Conservation (phyloP, 1,284 basidiomycete genomes). For the Naganishia cerealis region DNA sequence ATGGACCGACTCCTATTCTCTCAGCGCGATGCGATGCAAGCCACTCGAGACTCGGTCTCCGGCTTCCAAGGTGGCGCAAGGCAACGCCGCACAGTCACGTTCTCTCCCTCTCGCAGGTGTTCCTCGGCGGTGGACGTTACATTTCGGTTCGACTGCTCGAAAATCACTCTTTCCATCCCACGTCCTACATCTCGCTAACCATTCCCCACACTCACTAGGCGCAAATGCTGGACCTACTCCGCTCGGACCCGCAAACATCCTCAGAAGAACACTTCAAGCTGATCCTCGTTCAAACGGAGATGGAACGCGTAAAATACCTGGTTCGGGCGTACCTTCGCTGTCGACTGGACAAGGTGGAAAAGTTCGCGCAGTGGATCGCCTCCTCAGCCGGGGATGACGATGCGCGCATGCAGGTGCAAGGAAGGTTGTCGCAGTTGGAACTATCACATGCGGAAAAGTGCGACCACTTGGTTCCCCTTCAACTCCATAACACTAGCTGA, state of each 20-base stretch:
- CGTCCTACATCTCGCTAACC: not conserved
- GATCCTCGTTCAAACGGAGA: conserved; percentile 85
- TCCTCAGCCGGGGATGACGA: conserved; percentile 65
- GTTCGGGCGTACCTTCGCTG: conserved; percentile 83
- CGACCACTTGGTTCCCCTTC: conserved; percentile 36
- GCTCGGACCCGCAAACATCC: conserved; percentile 72
- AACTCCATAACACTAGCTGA: not conserved
- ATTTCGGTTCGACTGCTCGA: not conserved
- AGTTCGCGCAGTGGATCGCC: conserved; percentile 74
- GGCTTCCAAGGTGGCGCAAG: too few species aligned
- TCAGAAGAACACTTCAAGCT: conserved; percentile 89
- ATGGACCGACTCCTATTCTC: too few species aligned
- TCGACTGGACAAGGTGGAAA: conserved; percentile 83
- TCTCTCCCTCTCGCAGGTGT: too few species aligned
- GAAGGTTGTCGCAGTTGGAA: conserved; percentile 70
- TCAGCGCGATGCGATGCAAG: too few species aligned
- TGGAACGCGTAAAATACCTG: conserved; percentile 86
- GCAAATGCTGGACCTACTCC: conserved; percentile 58
- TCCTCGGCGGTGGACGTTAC: too few species aligned
- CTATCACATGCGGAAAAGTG: conserved; percentile 72
- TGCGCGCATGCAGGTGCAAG: conserved; percentile 39
- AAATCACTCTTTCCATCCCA: not conserved
- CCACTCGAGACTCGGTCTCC: too few species aligned
- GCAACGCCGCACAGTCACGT: too few species aligned
- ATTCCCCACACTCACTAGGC: conserved; percentile 36